Conservation (phyloP, 164 flowering plant species). For the Buxus sempervirens region DNA sequence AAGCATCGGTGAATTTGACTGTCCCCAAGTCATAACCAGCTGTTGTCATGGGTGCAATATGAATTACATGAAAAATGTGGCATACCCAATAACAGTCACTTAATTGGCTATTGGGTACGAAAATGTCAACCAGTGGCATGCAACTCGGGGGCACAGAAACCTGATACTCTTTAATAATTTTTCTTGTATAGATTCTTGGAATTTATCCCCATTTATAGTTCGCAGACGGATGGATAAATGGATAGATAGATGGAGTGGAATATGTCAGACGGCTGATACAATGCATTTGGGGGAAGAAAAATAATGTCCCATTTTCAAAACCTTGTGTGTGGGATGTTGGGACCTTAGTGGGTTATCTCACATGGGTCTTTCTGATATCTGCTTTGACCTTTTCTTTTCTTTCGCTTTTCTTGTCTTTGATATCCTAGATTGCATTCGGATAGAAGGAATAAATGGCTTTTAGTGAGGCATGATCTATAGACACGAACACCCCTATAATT, state of each 20-base stretch:
- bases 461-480: slow-evolving; percentile 27
- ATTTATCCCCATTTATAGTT: neutral
- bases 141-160: too few relatives aligned
- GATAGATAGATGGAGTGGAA: slow-evolving; percentile 3
- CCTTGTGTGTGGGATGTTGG: slow-evolving; percentile 18
- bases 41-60: too few relatives aligned
- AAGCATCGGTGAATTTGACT: too few relatives aligned
- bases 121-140: too few relatives aligned
- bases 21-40: too few relatives aligned
- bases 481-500: slow-evolving; percentile 23
- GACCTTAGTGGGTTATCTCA: slow-evolving; percentile 21
- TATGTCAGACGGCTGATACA: slow-evolving; percentile 9
- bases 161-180: too few relatives aligned
- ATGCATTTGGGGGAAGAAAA: slow-evolving; percentile 4
- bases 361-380: slow-evolving; percentile 18
- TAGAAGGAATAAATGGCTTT: slow-evolving; percentile 18
- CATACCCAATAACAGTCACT: too few relatives aligned
- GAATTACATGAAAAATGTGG: too few relatives aligned
- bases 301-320: neutral
- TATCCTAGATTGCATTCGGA: slow-evolving; percentile 12
- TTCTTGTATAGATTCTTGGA: too few relatives aligned
- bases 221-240: neutral
- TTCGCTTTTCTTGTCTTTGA: neutral
- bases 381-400: slow-evolving; percentile 13
- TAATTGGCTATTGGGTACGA: too few relatives aligned